Conservation (phyloP, 1,284 basidiomycete genomes). For the Cutaneotrichosporon dermatis region DNA sequence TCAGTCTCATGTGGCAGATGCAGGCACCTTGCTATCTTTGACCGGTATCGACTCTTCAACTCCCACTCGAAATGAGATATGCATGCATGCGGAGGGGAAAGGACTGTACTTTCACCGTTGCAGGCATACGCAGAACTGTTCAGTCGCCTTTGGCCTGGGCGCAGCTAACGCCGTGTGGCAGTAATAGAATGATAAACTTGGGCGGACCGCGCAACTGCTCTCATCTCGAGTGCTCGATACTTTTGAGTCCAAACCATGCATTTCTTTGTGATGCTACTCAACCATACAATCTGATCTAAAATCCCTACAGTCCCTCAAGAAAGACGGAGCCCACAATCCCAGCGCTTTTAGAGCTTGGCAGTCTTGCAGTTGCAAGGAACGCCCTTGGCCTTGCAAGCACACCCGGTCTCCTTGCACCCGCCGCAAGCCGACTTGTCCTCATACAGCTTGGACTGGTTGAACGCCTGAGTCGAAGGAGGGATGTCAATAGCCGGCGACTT, state of each 20-base stretch:
- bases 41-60: too few species aligned
- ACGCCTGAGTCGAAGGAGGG: conserved; percentile 38
- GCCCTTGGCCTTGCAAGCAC: neutral
- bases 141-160: too few species aligned
- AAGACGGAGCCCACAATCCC: too few species aligned
- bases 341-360: neutral
- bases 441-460: conserved; percentile 32
- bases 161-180: too few species aligned
- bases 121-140: too few species aligned
- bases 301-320: neutral
- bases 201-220: too few species aligned
- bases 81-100: too few species aligned
- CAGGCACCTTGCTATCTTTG: too few species aligned
- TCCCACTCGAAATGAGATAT: too few species aligned
- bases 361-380: neutral
- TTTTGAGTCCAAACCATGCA: neutral
- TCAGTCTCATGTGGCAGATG: too few species aligned
- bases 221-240: neutral
- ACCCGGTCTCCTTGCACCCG: neutral
- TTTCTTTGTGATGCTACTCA: neutral
- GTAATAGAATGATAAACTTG: too few species aligned
- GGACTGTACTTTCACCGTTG: too few species aligned
- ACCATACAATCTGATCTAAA: neutral
- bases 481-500: conserved; percentile 82
- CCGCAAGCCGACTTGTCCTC: neutral